These are phyloP conservation scores for Baorangia bicolor DNA, from an alignment of 768 basidiomycete species.

Conservation along the genomic window DNA sequence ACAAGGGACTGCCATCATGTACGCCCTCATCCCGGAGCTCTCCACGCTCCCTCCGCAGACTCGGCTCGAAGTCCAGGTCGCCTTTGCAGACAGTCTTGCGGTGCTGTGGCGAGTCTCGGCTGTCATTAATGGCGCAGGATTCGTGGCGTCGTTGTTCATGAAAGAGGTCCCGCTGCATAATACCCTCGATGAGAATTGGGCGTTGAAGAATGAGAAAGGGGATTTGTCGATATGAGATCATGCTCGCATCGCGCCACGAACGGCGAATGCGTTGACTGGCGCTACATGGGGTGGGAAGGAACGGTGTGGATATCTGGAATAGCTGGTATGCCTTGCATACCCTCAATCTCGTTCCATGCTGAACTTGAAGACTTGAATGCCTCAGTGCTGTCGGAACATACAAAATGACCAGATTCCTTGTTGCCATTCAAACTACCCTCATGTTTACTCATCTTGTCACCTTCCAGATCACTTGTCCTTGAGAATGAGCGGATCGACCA, in stretches of 20 bases:
- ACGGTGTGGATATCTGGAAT: not conserved
- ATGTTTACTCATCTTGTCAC: not conserved
- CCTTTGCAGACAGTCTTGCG: slow-evolving; percentile 41
- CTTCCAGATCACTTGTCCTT: no score
- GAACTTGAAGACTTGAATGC: not conserved
- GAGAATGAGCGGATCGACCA: no score
- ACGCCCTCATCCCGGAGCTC: slow-evolving; percentile 48
- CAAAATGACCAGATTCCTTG: not conserved
- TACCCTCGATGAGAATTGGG: slow-evolving; percentile 5
- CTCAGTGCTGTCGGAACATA: no score
- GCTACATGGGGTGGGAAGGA: not conserved
- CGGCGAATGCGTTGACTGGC: no score
- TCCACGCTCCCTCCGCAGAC: slow-evolving; percentile 34
- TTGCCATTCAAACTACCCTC: not conserved
- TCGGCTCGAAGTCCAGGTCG: slow-evolving; percentile 35
- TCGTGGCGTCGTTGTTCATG: slow-evolving; percentile 7
- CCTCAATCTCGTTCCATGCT: no score
- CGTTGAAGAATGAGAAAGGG: not conserved
- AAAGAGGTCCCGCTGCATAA: not conserved
- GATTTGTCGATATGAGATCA: not conserved
- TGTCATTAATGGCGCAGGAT: slow-evolving; percentile 27
- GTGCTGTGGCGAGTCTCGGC: slow-evolving; percentile 43
- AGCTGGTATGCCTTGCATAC: not conserved
- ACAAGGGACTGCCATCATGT: slow-evolving; percentile 39
- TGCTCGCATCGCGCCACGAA: not conserved